A percentile compares a stretch with the other conserved stretches of the same genome.
phyloP scores from a whole-genome alignment of 495 filamentous ascomycete species.

The Penicillium bialowiezense region DNA sequence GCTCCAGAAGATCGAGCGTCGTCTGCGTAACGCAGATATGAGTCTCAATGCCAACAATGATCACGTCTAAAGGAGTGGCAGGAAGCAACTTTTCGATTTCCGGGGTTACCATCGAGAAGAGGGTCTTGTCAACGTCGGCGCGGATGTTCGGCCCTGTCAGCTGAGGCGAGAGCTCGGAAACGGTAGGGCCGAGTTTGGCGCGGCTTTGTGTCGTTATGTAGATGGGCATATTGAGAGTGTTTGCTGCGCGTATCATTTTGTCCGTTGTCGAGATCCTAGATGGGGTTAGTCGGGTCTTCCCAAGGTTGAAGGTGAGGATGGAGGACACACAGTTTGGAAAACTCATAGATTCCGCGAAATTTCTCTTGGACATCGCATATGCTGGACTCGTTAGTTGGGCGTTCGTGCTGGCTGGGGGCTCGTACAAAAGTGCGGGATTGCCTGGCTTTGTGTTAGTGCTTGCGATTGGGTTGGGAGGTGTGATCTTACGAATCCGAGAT shows the following conservation, averaged over 20 bases:
- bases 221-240: slow-evolving; percentile 70
- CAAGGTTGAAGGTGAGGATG: not conserved
- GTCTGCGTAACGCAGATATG: slow-evolving; percentile 97
- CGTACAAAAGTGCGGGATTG: slow-evolving; percentile 69
- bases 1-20: slow-evolving; percentile 69
- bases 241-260: slow-evolving; percentile 44
- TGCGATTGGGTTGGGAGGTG: not conserved
- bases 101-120: slow-evolving; percentile 77
- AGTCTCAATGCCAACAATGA: slow-evolving; percentile 78
- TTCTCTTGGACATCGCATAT: slow-evolving; percentile 96
- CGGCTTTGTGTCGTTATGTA: slow-evolving; percentile 82
- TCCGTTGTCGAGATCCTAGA: slow-evolving; percentile 33
- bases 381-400: slow-evolving; percentile 43
- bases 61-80: slow-evolving; percentile 33
- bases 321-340: slow-evolving; percentile 64
- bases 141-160: slow-evolving; percentile 39
- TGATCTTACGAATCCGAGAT: slow-evolving; percentile 33
- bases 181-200: slow-evolving; percentile 71
- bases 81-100: slow-evolving; percentile 40
- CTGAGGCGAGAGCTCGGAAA: slow-evolving; percentile 58
- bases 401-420: not conserved
- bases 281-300: slow-evolving; percentile 3
- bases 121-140: slow-evolving; percentile 75
- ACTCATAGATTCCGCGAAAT: slow-evolving; percentile 85
- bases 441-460: slow-evolving; percentile 39